Conservation (phyloP, 768 basidiomycete genomes). For the Dentipellis fragilis region DNA sequence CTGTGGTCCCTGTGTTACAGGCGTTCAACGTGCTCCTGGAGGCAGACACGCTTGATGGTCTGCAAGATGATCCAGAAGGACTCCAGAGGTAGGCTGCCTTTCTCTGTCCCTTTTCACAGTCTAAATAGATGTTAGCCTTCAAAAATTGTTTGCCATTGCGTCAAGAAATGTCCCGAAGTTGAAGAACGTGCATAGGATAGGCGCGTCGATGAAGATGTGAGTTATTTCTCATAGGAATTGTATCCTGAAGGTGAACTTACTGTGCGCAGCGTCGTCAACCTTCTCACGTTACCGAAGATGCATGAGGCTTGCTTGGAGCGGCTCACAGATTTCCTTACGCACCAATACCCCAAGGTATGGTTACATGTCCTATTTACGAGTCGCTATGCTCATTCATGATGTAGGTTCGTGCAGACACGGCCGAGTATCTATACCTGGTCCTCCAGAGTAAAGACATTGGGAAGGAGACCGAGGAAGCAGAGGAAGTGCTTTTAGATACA, state of each 20-base stretch:
- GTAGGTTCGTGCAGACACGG: slow-evolving; percentile 74
- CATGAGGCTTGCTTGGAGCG: slow-evolving; percentile 33
- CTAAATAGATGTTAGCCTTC: slow-evolving; percentile 31
- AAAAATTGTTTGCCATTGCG: slow-evolving; percentile 42
- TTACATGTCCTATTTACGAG: slow-evolving; percentile 9
- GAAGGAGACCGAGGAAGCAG: slow-evolving; percentile 53
- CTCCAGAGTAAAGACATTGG: slow-evolving; percentile 63
- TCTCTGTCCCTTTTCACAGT: background rate
- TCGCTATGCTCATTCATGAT: slow-evolving; percentile 5
- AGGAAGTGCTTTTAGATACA: slow-evolving; percentile 68
- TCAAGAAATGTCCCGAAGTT: slow-evolving; percentile 55
- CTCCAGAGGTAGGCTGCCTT: slow-evolving; percentile 35
- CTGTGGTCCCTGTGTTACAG: slow-evolving; percentile 78
- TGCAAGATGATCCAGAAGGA: slow-evolving; percentile 38
- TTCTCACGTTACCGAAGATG: slow-evolving; percentile 43
- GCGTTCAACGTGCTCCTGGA: slow-evolving; percentile 68
- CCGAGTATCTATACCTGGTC: slow-evolving; percentile 74
- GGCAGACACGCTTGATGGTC: slow-evolving; percentile 43
- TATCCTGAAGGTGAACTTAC: background rate
- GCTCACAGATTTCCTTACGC: slow-evolving; percentile 57
- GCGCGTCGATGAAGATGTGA: slow-evolving; percentile 79
- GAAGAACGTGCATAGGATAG: slow-evolving; percentile 78
- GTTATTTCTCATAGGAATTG: slow-evolving; percentile 15
- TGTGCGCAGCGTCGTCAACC: slow-evolving; percentile 47
- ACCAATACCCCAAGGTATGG: slow-evolving; percentile 72